Percentiles rank a stretch among this genome's conserved stretches.
Conservation (phyloP, 2,329 filamentous ascomycete species). For the Beauveria sp. region DNA sequence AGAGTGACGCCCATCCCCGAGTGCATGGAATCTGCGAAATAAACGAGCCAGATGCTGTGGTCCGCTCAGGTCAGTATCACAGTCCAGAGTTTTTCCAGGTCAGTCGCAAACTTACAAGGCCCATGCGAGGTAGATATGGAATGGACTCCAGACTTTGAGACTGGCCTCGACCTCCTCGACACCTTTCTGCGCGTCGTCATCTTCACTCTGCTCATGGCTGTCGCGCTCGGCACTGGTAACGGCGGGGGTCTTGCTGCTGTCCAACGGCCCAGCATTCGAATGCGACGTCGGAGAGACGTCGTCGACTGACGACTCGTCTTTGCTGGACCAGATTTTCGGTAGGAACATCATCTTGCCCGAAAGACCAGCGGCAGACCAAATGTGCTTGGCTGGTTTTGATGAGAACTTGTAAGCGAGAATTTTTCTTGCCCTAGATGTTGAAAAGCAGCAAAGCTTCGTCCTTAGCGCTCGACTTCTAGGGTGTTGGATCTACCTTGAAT, state of each 20-base stretch:
- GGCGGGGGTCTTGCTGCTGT: neutral
- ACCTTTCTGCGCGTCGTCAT: neutral
- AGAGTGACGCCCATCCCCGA: slow-evolving; percentile 28
- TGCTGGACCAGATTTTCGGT: neutral
- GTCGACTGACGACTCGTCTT: neutral
- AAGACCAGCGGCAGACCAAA: neutral
- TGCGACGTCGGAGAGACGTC: neutral
- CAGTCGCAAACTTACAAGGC: neutral
- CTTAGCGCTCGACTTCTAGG: neutral
- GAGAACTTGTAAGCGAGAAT: neutral
- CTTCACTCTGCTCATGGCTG: neutral
- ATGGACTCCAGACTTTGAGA: neutral
- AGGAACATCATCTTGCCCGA: neutral
- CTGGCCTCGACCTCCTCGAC: neutral
- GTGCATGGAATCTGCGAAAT: slow-evolving; percentile 22
- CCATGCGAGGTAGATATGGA: neutral
- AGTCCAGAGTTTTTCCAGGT: neutral
- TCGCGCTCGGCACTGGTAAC: neutral
- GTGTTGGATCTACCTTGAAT: neutral
- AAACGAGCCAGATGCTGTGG: slow-evolving; percentile 32
- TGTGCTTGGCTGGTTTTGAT: neutral
- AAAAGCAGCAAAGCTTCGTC: neutral
- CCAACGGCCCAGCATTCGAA: neutral
- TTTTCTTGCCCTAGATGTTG: neutral
- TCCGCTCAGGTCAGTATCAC: neutral